Conservation (phyloP, 495 filamentous ascomycete species). For the Penicillium goetzii region DNA sequence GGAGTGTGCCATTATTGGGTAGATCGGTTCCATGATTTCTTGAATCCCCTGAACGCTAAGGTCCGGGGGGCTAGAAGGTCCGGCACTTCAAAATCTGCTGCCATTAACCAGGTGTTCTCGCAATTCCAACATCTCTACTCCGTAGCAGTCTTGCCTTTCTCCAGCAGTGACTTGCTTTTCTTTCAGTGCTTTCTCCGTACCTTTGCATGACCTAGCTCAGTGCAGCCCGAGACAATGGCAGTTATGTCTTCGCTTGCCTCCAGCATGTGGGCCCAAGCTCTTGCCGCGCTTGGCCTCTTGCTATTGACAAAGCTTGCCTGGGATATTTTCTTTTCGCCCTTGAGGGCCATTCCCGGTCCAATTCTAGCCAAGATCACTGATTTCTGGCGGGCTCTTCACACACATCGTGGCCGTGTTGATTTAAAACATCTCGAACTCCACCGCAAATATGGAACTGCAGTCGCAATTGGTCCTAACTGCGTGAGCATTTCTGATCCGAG, state of each 20-base stretch:
- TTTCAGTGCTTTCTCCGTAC: neutral
- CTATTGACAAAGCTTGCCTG: slow-evolving; percentile 19
- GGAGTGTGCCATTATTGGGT: neutral
- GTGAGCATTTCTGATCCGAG: slow-evolving; percentile 54
- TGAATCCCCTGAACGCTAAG: neutral
- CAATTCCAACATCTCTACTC: neutral
- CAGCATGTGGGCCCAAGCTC: slow-evolving; percentile 17
- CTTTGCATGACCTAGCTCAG: neutral
- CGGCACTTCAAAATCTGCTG: neutral
- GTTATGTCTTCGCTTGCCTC: slow-evolving; percentile 2
- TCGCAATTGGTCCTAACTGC: slow-evolving; percentile 60
- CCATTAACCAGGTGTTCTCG: neutral
- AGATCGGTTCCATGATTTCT: neutral
- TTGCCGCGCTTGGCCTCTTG: slow-evolving; percentile 16
- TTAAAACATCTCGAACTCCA: slow-evolving; percentile 43
- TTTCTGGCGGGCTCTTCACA: slow-evolving; percentile 40
- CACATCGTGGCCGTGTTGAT: slow-evolving; percentile 23
- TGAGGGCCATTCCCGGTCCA: slow-evolving; percentile 49
- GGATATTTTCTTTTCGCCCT: slow-evolving; percentile 20
- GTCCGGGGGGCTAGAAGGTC: neutral
- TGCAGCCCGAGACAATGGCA: slow-evolving; percentile 11
- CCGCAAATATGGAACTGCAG: slow-evolving; percentile 54
- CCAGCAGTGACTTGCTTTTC: neutral
- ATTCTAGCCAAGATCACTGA: slow-evolving; percentile 46
- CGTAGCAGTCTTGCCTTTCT: neutral